Base-by-base conservation (phyloP, 768 basidiomycete species). In the Naganishia vaughanmartiniae region DNA sequence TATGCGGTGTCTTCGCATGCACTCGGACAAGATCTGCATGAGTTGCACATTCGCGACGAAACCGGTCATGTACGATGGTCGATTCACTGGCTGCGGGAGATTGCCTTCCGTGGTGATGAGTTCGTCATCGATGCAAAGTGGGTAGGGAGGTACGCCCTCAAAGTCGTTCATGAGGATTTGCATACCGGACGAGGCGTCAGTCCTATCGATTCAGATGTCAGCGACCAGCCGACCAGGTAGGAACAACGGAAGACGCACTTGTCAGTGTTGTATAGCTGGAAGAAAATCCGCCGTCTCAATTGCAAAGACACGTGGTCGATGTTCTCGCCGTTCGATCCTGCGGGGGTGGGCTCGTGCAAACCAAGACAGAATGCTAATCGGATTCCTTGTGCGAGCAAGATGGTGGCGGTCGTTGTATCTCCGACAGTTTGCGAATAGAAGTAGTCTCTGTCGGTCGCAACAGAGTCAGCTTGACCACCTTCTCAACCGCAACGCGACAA, bases 231-330 rank as follows among this genome's bases (percentile, higher is more conserved):
- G 31, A 12, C 21, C 21, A 10, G 36, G 26, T 42, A 2, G 28
- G 31, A 30, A 21, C 12, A 45, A 2, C n/a, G 34, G 45, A 42
- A 26, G 9, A 63, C 76, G 70, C 56, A 77, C 76, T 77, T 77
- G 72, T 77, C 76, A n/a, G 69, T 74, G 34, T 71, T 71, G 54
- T 77, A 77, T 14, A 77, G 51, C 56, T 75, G 68, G 74, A 74
- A 77, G 58, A 71, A 77, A n/a, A 74, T 53, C 31, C 76, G 33
- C 14, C 74, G 72, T 24, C 74, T 56, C 6, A 77, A 33, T 57
- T 77, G 69, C 31, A 74, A 28, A 30, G 74, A 65, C 14, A 76
- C 66, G 39, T 63, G 66, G 26, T 71, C 48, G 31, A 72, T 30
- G 19, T 24, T 48, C 24, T 30, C 45, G 11, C 65, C 65, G 24